Percentiles rank a stretch among this genome's conserved stretches.
These are phyloP conservation scores for Torrubiellomyces zombiae DNA, from an alignment of 2,329 filamentous ascomycete genomes.

Conservation along the genomic window DNA sequence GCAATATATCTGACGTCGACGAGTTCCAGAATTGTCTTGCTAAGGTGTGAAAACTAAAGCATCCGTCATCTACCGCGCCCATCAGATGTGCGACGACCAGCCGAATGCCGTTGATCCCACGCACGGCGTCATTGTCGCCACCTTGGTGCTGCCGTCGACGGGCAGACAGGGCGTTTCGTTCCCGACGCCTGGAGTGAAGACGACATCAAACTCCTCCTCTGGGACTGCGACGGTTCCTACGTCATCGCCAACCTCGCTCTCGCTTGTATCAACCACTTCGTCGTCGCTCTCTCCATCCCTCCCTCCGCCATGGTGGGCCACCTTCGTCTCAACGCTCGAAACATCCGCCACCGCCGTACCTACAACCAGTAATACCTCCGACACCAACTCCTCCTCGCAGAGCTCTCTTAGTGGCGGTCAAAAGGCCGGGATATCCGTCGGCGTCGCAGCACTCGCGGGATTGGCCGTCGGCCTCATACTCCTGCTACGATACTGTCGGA, in stretches of 20 bases:
- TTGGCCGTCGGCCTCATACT: slow-evolving; percentile 32
- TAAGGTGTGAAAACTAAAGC: slow-evolving; percentile 13
- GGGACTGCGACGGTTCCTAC: too few species aligned
- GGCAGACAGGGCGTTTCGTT: slow-evolving; percentile 12
- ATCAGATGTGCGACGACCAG: slow-evolving; percentile 39
- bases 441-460: slow-evolving; percentile 29
- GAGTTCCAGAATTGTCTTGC: neutral
- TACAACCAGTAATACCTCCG: slow-evolving; percentile 2
- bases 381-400: slow-evolving; percentile 1
- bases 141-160: slow-evolving; percentile 23
- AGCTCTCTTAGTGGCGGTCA: slow-evolving; percentile 21
- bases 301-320: neutral
- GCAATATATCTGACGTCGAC: slow-evolving; percentile 4
- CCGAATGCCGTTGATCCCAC: slow-evolving; percentile 36
- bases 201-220: too few species aligned
- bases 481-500: slow-evolving; percentile 23
- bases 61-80: slow-evolving; percentile 29
- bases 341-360: slow-evolving; percentile 3
- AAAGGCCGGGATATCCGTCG: slow-evolving; percentile 41
- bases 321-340: neutral
- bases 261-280: neutral
- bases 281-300: neutral
- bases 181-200: slow-evolving; percentile 8
- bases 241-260: too few species aligned
- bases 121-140: slow-evolving; percentile 40